Conservation (phyloP, 179 eudicot genomes). For the Gypsophila paniculata region DNA sequence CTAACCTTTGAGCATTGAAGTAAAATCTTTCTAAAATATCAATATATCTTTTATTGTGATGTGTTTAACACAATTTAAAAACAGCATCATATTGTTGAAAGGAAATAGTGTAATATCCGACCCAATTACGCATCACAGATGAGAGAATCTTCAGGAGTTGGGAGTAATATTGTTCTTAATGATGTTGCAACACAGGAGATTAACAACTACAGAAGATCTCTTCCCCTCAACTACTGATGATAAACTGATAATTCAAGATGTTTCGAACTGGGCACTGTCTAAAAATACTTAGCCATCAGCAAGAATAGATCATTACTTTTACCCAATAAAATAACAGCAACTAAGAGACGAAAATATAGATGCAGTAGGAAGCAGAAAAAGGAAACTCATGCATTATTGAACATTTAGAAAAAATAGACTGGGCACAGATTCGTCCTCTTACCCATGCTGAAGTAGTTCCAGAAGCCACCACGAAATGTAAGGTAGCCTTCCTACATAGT, state of each 20-base stretch:
- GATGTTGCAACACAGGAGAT: background rate
- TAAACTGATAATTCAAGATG: background rate
- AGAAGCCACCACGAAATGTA: conserved; percentile 93
- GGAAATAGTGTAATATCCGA: background rate
- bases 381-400: background rate
- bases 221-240: background rate
- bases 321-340: background rate
- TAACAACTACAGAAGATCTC: background rate
- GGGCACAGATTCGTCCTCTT: conserved; percentile 20
- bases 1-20: background rate
- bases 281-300: background rate
- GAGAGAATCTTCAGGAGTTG: background rate
- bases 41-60: background rate
- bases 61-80: background rate
- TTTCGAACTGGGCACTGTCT: background rate
- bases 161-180: background rate
- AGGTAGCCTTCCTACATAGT: conserved; percentile 67
- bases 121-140: background rate
- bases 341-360: background rate
- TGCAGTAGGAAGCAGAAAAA: background rate
- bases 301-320: background rate
- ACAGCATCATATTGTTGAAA: too few species aligned
- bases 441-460: conserved; percentile 99
- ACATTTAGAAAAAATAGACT: background rate
- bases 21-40: background rate